phyloP scores from a whole-genome alignment of 2,329 filamentous ascomycete species.

The Aspergillus latus region DNA sequence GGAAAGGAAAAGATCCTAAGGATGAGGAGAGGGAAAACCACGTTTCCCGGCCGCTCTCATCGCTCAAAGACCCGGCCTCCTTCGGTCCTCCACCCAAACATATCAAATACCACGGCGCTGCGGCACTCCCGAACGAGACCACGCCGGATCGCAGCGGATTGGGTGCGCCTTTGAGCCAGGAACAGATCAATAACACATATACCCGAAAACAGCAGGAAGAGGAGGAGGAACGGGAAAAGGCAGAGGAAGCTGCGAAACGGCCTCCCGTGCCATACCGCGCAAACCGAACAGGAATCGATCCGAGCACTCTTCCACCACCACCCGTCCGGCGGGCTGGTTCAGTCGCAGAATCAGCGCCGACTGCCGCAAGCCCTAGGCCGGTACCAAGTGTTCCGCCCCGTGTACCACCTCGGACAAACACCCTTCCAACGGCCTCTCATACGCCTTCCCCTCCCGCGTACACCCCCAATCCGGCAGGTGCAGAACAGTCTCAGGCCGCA shows the following conservation, averaged over 20 bases:
- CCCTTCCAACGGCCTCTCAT: constrained; percentile 49
- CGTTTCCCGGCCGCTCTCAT: constrained; percentile 63
- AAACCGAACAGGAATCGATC: constrained; percentile 70
- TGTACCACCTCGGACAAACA: constrained; percentile 66
- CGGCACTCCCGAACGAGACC: constrained; percentile 46
- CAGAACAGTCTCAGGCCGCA: constrained; percentile 30
- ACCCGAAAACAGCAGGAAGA: constrained; percentile 24
- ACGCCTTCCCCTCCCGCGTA: constrained; percentile 49
- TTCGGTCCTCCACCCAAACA: constrained; percentile 82
- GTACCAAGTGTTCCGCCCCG: constrained; percentile 65
- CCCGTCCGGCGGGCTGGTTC: constrained; percentile 54
- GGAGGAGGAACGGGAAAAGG: constrained; percentile 14
- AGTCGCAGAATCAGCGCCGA: constrained; percentile 24
- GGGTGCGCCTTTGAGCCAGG: constrained; percentile 45
- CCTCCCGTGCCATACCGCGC: constrained; percentile 65
- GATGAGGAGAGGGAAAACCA: constrained; percentile 50
- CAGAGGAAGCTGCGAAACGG: constrained; percentile 31
- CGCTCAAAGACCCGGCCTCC: constrained; percentile 70
- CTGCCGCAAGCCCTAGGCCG: constrained; percentile 35
- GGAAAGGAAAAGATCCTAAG: constrained; percentile 51
- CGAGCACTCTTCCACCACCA: constrained; percentile 68
- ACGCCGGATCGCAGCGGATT: constrained; percentile 45
- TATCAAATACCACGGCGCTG: constrained; percentile 50
- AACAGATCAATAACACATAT: constrained; percentile 36
- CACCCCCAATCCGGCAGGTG: constrained; percentile 39